Percentiles rank a stretch among this genome's conserved stretches.
These are phyloP conservation scores for Beta vulgaris DNA, from an alignment of 148 eudicot genomes.

Conservation along the genomic window DNA sequence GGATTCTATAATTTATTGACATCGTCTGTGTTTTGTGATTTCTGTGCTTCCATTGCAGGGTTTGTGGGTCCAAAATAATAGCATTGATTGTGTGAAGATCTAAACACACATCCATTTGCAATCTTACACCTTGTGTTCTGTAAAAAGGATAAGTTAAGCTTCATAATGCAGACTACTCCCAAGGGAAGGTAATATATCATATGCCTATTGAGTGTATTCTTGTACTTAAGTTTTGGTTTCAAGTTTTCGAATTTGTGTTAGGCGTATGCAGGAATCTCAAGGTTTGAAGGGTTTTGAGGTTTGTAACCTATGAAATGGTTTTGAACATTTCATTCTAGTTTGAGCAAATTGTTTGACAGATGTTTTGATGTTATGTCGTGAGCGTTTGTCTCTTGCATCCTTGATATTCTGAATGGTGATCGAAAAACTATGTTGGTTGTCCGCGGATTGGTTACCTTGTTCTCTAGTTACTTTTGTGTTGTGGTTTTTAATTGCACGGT, in stretches of 20 bases:
- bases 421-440: neutral
- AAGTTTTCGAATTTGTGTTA: neutral
- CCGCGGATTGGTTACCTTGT: neutral
- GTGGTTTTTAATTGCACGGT: too few species aligned
- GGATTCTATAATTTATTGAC: constrained; percentile 37
- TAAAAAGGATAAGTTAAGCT: constrained; percentile 21
- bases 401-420: neutral
- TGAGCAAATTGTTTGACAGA: neutral
- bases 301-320: neutral
- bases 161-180: constrained; percentile 63
- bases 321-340: neutral
- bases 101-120: constrained; percentile 9
- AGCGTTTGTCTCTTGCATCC: neutral
- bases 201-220: constrained; percentile 17
- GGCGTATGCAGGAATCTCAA: neutral
- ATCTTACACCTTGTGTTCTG: constrained; percentile 24
- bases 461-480: neutral
- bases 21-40: constrained; percentile 35
- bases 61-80: constrained; percentile 43
- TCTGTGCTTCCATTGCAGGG: constrained; percentile 41
- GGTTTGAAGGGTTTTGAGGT: neutral
- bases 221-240: neutral
- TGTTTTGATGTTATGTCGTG: neutral
- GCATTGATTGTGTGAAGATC: constrained; percentile 44
- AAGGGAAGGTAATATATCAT: constrained; percentile 56